phyloP scores from a whole-genome alignment of 208 protist genomes.

The Crithidia brevicula region DNA sequence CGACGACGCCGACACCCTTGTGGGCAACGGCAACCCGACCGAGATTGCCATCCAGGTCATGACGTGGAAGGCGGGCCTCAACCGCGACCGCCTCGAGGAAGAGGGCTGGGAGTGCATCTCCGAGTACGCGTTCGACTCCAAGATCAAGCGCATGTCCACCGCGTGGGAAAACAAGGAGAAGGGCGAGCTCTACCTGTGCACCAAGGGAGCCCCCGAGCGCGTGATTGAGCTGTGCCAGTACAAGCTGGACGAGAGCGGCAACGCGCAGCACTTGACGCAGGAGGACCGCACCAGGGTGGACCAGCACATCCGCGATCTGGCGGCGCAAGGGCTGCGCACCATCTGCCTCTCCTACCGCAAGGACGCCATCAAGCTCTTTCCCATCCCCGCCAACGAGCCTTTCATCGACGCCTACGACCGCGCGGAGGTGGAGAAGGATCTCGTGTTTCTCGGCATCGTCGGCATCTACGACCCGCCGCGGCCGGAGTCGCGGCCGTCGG shows the following conservation, averaged over 20 bases:
- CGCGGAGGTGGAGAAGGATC: slow-evolving; percentile 82
- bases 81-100: slow-evolving; percentile 65
- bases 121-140: slow-evolving; percentile 91
- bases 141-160: slow-evolving; percentile 90
- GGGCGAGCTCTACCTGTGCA: slow-evolving; percentile 75
- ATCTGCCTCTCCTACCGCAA: slow-evolving; percentile 72
- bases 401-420: slow-evolving; percentile 62
- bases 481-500: slow-evolving; percentile 80
- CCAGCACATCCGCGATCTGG: slow-evolving; percentile 62
- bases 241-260: slow-evolving; percentile 45
- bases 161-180: slow-evolving; percentile 68
- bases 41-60: slow-evolving; percentile 91
- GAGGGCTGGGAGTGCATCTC: slow-evolving; percentile 80
- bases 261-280: slow-evolving; percentile 37
- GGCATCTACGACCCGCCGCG: slow-evolving; percentile 93
- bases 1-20: slow-evolving; percentile 66
- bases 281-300: slow-evolving; percentile 48
- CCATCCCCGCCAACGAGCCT: slow-evolving; percentile 41
- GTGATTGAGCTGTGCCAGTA: slow-evolving; percentile 78
- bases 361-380: slow-evolving; percentile 38
- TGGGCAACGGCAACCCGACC: slow-evolving; percentile 85
- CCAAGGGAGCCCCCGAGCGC: slow-evolving; percentile 90
- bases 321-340: slow-evolving; percentile 62
- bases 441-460: slow-evolving; percentile 89
- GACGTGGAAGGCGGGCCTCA: slow-evolving; percentile 83